phyloP scores from a whole-genome alignment of 2,329 filamentous ascomycete genomes.

The Reticulascus tulasneorum region DNA sequence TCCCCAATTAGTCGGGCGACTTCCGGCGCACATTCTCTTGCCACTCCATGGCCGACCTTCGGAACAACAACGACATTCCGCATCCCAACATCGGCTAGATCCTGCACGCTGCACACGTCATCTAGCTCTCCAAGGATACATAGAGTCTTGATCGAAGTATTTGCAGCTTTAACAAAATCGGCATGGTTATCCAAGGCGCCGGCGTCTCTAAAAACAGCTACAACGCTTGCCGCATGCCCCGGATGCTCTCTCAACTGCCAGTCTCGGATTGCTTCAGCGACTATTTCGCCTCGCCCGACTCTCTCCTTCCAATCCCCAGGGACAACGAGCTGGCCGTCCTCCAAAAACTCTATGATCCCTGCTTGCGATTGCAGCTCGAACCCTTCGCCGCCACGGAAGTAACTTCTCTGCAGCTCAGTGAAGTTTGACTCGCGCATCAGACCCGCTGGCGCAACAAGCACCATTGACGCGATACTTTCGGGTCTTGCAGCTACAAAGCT shows the following conservation, averaged over 20 bases:
- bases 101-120: conserved; percentile 12
- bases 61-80: conserved; percentile 18
- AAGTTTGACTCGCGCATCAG: conserved; percentile 27
- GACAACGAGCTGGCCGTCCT: conserved; percentile 37
- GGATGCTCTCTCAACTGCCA: conserved; percentile 44
- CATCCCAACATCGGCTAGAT: conserved; percentile 15
- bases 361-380: conserved; percentile 26
- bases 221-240: conserved; percentile 41
- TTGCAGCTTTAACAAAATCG: conserved; percentile 16
- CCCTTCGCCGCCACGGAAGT: conserved; percentile 18
- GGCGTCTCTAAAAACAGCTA: conserved; percentile 42
- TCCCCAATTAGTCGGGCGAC: conserved; percentile 12
- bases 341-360: conserved; percentile 35
- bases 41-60: conserved; percentile 19
- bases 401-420: conserved; percentile 16
- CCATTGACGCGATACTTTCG: conserved; percentile 26
- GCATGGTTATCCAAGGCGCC: conserved; percentile 31
- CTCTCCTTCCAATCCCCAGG: conserved; percentile 40
- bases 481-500: conserved; percentile 31
- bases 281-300: conserved; percentile 36
- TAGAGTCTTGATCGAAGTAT: conserved; percentile 9
- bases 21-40: conserved; percentile 16
- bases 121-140: conserved; percentile 22
- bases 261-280: conserved; percentile 40
- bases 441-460: conserved; percentile 44